Evolutionary conservation across 768 basidiomycete genomes (phyloP).

Genomic region (Chalciporus pseudorubinellus): DNA sequence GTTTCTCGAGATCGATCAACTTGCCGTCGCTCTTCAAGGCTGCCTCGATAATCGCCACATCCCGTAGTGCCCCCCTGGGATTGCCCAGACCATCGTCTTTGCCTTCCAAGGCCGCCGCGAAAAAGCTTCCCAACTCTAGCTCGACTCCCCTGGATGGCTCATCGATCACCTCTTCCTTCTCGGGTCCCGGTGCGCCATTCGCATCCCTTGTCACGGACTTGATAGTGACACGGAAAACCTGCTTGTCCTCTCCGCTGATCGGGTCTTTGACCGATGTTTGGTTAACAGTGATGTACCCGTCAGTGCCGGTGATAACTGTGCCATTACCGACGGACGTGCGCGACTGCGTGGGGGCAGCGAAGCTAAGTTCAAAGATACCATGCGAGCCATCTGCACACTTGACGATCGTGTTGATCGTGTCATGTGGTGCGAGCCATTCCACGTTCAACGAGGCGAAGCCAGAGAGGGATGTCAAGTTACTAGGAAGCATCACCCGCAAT

Average conservation of each 20-base stretch:
- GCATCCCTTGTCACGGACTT: constrained; percentile 28
- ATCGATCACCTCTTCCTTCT: constrained; percentile 48
- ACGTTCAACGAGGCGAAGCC: constrained; percentile 68
- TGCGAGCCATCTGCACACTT: constrained; percentile 48
- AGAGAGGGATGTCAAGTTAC: constrained; percentile 51
- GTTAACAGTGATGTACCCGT: constrained; percentile 57
- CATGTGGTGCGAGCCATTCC: constrained; percentile 71
- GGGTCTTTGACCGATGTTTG: constrained; percentile 26
- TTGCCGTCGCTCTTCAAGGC: constrained; percentile 64
- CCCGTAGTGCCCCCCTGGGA: constrained; percentile 61
- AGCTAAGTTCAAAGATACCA: constrained; percentile 64
- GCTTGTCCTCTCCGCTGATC: constrained; percentile 22
- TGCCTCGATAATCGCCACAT: constrained; percentile 80
- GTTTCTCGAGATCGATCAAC: constrained; percentile 52
- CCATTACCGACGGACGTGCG: constrained; percentile 30
- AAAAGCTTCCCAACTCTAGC: constrained; percentile 57
- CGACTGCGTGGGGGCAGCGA: constrained; percentile 50
- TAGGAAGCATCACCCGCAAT: constrained; percentile 58
- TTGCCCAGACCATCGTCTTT: constrained; percentile 56
- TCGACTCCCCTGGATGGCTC: constrained; percentile 51
- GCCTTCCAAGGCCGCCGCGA: constrained; percentile 46
- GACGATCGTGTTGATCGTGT: constrained; percentile 66
- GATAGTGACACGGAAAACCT: constrained; percentile 38
- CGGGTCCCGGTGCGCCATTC: constrained; percentile 22
- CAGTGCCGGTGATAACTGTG: constrained; percentile 55